Evolutionary conservation across 208 protist genomes (phyloP), one percentile per base, ranked within the genome.

Genomic region (Leishmania guyanensis): DNA sequence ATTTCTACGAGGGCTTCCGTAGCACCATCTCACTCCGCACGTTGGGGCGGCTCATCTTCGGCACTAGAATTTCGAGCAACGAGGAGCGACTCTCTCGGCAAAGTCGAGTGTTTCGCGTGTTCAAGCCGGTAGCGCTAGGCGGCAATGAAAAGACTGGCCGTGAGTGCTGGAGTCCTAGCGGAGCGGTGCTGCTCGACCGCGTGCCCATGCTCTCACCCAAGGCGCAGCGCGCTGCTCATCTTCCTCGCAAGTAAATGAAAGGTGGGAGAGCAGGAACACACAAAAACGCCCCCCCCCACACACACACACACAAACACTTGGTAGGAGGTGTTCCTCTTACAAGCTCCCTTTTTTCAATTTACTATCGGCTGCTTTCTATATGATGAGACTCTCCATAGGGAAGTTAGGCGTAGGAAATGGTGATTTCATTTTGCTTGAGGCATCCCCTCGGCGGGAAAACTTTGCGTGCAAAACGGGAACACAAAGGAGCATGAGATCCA

Each of bases 21-120:
- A 94, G 88, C 58, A 77, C 88, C 8, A 62, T 92, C 22, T 94
- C 87, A 10, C 78, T 94, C 71, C 87, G 89, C 50, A 91, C 88
- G 29, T 69, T 94, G 58, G 79, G 85, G 1, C 85, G 88, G 17
- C 77, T 94, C n/a, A 5, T 96, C 0, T 88, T 96, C 64, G 88
- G 90, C 20, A 75, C 76, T 0, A 76, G 80, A 39, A 84, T 96
- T 12, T 80, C 89, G 16, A 86, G 78, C 73, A 93, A 93, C 68
- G 80, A 85, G 51, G 73, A 86, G 64, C 79, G 90, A 20, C 84
- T 96, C 0, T 86, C 87, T 46, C 70, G 86, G 36, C 83, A 89
- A 26, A 93, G 86, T 43, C 65, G 84, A 12, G 50, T 94, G 26
- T 96, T 88, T 64, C 87, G 93, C 75, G 26, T 95, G 0, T 94